Evolutionary conservation across 1,284 basidiomycete species (phyloP).

Genomic region (Sanghuangporus weigelae): DNA sequence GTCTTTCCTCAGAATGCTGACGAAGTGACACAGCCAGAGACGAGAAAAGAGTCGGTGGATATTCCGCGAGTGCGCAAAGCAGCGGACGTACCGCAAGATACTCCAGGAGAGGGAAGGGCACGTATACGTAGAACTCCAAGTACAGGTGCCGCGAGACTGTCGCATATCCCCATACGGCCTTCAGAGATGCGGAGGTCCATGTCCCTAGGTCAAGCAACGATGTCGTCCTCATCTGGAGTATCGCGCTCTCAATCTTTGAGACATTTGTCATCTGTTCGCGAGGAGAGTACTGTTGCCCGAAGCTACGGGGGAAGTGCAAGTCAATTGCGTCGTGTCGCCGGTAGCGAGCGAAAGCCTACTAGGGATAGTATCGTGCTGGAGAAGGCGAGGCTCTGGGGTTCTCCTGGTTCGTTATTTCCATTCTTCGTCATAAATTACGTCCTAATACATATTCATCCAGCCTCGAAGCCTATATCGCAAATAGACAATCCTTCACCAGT

Average conservation of each 20-base stretch:
- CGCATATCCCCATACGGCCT: not conserved
- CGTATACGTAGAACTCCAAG: not conserved
- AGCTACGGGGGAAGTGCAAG: not conserved
- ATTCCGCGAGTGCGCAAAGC: not conserved
- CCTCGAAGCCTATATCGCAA: constrained; percentile 14
- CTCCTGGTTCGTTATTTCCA: constrained; percentile 12
- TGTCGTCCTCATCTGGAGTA: not conserved
- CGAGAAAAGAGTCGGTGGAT: not conserved
- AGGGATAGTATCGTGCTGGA: constrained; percentile 48
- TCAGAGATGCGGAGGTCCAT: constrained; percentile 6
- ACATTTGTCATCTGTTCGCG: not conserved
- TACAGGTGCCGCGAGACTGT: not conserved
- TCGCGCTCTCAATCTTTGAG: constrained; percentile 3
- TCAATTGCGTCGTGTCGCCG: not conserved
- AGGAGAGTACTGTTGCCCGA: not conserved
- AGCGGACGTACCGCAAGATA: not conserved
- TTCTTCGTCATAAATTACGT: not conserved
- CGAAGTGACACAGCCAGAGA: not conserved
- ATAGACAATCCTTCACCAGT: constrained; percentile 20
- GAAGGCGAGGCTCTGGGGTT: constrained; percentile 37
- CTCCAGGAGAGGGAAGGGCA: not conserved
- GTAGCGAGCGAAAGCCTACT: constrained; percentile 12
- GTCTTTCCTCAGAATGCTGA: constrained; percentile 4
- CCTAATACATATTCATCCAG: not conserved
- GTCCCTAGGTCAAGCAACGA: not conserved